Base-by-base conservation (phyloP, 2,329 filamentous ascomycete species). In the Alternaria triticimaculans region DNA sequence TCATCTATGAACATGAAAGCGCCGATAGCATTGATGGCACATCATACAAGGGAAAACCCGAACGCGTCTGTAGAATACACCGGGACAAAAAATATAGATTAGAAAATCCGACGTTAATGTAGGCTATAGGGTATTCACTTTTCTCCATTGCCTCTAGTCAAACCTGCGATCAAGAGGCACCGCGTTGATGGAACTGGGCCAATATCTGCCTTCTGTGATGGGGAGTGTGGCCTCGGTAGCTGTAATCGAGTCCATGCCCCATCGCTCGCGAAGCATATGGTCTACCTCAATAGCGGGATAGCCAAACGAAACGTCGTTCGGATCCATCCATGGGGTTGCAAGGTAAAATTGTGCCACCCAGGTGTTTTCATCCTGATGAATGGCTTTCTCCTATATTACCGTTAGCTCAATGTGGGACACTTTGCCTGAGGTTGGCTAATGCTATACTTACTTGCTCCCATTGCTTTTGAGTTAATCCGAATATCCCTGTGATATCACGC, bases 361-460 rank as follows among this genome's bases (percentile, higher is more conserved):
- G 11, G 37, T 3, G 2, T 2, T 3, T 12, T 28, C 3, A 5
- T 37, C 41, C 3, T 12, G 20, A 12, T 53, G 45, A 12, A 23
- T 6, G 14, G n/a, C 23, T 23, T 66, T 64, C 28, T 68, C 64
- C 66, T 68, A 9, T 30, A 11, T 9, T 3, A 26, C 1, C 2
- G 14, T 58, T 50, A 62, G 21, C 18, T 43, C 10, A n/a, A 3
- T 33, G 10, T n/a, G 9, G n/a, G 12, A 7, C 10, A 21, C 9
- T 33, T 26, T 7, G n/a, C 26, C 20, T 43, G 18, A 18, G 1
- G 37, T 41, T 18, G 9, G 15, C 37, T 1, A 18, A 0, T 41
- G 21, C 20, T 43, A 20, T 37, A 62, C 67, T 60, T 62, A 69
- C 73, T 30, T 65, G 49, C 18, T 68, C 49, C 73, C 72, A 75